Evolutionary conservation across 345 rosid genomes (phyloP), one percentile per base, ranked within the genome.

Genomic region (Bruguiera parviflora): DNA sequence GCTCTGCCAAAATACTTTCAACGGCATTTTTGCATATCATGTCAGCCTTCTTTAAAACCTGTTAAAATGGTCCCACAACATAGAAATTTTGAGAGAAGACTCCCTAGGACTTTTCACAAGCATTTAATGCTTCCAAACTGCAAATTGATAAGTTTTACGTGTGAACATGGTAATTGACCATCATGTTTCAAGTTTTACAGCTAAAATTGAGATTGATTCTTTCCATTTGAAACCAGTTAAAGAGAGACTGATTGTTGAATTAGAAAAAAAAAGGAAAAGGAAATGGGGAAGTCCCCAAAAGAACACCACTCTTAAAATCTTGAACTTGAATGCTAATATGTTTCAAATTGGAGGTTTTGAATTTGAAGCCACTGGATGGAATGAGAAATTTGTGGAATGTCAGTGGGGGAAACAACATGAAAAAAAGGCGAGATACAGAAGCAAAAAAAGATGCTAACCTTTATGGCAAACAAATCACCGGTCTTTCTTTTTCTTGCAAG

Each of bases 1-100:
- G 96, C 82, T 95, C 98, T 25, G 93, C 96, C 80, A 95, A 76
- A 71, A 95, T 90, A 83, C 96, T 95, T 84, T 95, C 93, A 75
- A 95, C 99, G 4, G 99, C 96, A 73, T 95, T 95, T 81, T 95
- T 95, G 60, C 94, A 89, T 61, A 95, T 95, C 99, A 88, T 95
- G 69, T 92, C 99, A 55, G 92, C 90, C 80, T 95, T 92, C 85
- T 85, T 92, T 69, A 95, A 71, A 78, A 92, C 98, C 99, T 95
- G 87, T 25, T 64, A 24, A 69, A 68, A 59, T 67, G 64, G 67
- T 61, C 31, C 51, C 31, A 69, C 29, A 43, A 3, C 15, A 11
- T 13, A 15, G 3, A 43, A 28, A 64, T 11, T 62, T 47, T 2
- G 37, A 33, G 37, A 33, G 37, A 10, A 69, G 46, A 27, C 27